Evolutionary conservation across 2,329 filamentous ascomycete species (phyloP).

Genomic region (Chaetomium sp.): DNA sequence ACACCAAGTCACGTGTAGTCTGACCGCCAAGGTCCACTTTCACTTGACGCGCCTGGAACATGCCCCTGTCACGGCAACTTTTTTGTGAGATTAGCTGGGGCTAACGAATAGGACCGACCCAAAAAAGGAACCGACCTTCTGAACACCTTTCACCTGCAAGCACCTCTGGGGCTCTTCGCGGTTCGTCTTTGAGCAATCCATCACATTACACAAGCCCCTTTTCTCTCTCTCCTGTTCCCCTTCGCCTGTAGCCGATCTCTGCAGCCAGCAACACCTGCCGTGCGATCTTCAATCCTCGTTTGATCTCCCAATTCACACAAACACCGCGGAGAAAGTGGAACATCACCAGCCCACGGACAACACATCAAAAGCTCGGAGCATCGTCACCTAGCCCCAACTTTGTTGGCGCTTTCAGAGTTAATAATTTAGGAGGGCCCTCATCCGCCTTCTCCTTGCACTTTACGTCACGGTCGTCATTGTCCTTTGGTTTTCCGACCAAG

Average conservation of each 20-base stretch:
- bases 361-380: conserved; percentile 1
- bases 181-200: not conserved
- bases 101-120: conserved; percentile 14
- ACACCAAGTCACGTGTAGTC: conserved; percentile 11
- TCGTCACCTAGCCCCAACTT: not conserved
- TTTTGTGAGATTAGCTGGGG: conserved; percentile 18
- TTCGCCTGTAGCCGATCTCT: not conserved
- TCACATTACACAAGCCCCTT: conserved; percentile 4
- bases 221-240: not conserved
- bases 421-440: conserved; percentile 10
- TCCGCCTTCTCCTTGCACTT: conserved; percentile 10
- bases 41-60: conserved; percentile 1
- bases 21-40: conserved; percentile 13
- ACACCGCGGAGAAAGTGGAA: too few relatives aligned
- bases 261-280: not conserved
- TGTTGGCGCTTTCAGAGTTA: not conserved
- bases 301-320: too few relatives aligned
- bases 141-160: conserved; percentile 26
- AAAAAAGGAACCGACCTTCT: conserved; percentile 23
- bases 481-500: not conserved
- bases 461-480: conserved; percentile 10
- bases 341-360: too few relatives aligned
- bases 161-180: conserved; percentile 7
- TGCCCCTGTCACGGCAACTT: conserved; percentile 17
- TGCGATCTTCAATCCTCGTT: not conserved